Conservation (phyloP, 768 basidiomycete species). For the Inosperma sp. region DNA sequence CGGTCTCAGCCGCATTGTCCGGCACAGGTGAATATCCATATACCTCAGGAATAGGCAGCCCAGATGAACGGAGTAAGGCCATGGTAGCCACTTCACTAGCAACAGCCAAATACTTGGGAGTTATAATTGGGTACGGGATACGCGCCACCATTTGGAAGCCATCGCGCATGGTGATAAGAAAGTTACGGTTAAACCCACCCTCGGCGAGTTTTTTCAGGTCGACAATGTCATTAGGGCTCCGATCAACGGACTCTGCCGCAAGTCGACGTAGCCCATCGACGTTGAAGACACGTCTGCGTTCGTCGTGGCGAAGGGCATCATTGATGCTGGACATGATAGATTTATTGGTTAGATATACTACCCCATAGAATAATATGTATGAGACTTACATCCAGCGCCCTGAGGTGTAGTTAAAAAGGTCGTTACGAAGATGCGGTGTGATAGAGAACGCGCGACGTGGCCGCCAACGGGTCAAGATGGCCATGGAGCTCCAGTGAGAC, state of each 20-base stretch:
- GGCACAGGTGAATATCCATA: conserved; percentile 39
- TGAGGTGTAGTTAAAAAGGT: conserved; percentile 38
- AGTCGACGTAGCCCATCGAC: conserved; percentile 36
- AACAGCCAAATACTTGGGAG: conserved; percentile 34
- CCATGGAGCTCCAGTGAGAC: conserved; percentile 22
- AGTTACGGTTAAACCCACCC: conserved; percentile 39
- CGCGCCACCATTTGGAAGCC: conserved; percentile 37
- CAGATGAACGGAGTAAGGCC: conserved; percentile 34
- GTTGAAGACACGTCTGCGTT: conserved; percentile 38
- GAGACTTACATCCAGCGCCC: conserved; percentile 39
- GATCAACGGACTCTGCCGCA: conserved; percentile 40
- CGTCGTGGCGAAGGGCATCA: conserved; percentile 39
- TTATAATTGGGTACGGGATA: conserved; percentile 36
- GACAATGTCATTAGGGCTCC: conserved; percentile 35
- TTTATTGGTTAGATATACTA: conserved; percentile 27
- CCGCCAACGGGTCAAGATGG: conserved; percentile 18
- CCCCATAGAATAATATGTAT: conserved; percentile 27
- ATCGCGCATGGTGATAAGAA: conserved; percentile 36
- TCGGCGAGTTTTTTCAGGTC: conserved; percentile 41
- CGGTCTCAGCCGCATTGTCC: conserved; percentile 38
- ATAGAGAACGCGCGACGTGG: conserved; percentile 29
- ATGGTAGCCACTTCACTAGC: conserved; percentile 48
- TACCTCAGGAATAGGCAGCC: conserved; percentile 39
- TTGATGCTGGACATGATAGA: conserved; percentile 31
- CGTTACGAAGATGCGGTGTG: conserved; percentile 23